A percentile compares a stretch with the other conserved stretches of the same genome.
Conservation (phyloP, 768 basidiomycete species). For the Pleurotus djamor region DNA sequence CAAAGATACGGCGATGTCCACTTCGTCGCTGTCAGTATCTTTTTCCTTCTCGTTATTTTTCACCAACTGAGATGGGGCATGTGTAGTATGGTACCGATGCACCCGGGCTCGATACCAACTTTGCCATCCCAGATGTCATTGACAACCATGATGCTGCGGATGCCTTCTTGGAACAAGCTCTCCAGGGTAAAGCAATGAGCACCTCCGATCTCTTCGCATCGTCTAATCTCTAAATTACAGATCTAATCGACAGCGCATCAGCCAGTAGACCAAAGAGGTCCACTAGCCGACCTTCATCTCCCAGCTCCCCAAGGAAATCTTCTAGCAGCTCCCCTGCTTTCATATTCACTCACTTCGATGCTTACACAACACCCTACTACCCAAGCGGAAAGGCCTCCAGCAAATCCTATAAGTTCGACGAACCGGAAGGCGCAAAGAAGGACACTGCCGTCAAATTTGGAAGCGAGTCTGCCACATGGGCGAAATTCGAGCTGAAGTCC, state of each 20-base stretch:
- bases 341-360: not conserved
- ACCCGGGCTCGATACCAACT: conserved; percentile 1
- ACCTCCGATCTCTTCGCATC: not conserved
- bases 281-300: not conserved
- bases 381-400: not conserved
- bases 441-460: not conserved
- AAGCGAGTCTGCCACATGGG: not conserved
- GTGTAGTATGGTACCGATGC: not conserved
- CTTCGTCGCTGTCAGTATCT: not conserved
- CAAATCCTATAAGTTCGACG: not conserved
- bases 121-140: conserved; percentile 3
- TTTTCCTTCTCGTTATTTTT: not conserved
- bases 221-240: not conserved
- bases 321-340: not conserved
- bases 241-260: not conserved
- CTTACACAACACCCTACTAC: not conserved
- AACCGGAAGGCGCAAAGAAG: not conserved
- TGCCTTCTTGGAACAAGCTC: not conserved
- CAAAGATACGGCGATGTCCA: not conserved
- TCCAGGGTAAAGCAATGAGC: not conserved
- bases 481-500: not conserved
- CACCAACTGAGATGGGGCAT: not conserved
- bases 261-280: no score
- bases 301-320: no score
- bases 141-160: not conserved